Evolutionary conservation across 345 rosid species (phyloP).

Genomic region (Eucalyptus erythrocorys): DNA sequence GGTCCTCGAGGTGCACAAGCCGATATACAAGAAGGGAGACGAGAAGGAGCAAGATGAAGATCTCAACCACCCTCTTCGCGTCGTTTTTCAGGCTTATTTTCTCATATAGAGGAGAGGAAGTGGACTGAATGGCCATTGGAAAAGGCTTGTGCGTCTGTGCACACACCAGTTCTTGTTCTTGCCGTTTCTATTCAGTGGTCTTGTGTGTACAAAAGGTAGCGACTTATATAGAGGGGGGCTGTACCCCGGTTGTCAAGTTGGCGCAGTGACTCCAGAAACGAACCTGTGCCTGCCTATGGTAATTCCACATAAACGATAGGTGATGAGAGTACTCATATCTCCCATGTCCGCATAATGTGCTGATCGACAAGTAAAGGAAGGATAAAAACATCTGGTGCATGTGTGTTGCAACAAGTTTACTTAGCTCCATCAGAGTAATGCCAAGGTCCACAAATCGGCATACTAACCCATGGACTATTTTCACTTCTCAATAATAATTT

Average conservation of each 20-base stretch:
- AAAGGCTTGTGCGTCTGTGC: not conserved
- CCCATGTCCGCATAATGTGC: not conserved
- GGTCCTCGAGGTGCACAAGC: slow-evolving; percentile 2
- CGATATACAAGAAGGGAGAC: slow-evolving; percentile 27
- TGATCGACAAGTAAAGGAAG: not conserved
- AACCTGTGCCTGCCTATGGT: not conserved
- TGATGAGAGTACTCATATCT: not conserved
- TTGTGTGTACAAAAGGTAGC: not conserved
- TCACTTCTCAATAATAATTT: not conserved
- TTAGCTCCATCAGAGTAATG: not conserved
- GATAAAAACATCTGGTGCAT: not conserved
- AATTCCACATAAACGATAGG: not conserved
- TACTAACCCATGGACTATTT: not conserved
- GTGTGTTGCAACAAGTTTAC: not conserved
- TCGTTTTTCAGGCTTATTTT: slow-evolving; percentile 4
- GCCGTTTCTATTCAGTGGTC: not conserved
- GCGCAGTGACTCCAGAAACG: not conserved
- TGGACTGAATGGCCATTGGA: not conserved
- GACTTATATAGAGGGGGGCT: not conserved
- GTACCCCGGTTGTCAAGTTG: not conserved
- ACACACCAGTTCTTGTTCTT: not conserved
- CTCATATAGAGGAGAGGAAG: slow-evolving; percentile 11
- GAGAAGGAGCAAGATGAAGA: slow-evolving; percentile 17
- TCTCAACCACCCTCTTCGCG: slow-evolving; percentile 11
- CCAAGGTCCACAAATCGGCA: not conserved